Evolutionary conservation across 352 stramenopile genomes (phyloP).

Genomic region (Phytophthora tubulina): DNA sequence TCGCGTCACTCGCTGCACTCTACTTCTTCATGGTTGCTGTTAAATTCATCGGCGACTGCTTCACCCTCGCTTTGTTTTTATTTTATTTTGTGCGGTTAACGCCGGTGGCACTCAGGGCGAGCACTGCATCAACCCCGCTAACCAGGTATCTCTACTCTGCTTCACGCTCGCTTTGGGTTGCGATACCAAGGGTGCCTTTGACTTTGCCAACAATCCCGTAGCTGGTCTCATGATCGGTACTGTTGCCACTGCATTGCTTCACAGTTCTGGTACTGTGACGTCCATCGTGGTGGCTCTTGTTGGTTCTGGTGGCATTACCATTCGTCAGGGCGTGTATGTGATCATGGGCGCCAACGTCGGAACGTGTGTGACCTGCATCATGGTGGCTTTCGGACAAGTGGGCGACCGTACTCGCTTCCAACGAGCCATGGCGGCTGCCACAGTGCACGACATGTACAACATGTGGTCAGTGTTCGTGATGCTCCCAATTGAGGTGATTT

Average conservation of each 20-base stretch:
- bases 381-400: constrained; percentile 90
- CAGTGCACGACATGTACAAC: constrained; percentile 86
- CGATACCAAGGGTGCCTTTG: constrained; percentile 60
- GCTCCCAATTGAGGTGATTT: constrained; percentile 71
- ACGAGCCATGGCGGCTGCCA: constrained; percentile 58
- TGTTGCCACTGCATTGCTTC: constrained; percentile 69
- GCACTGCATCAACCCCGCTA: too few species aligned
- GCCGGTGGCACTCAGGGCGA: too few species aligned
- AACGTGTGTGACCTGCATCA: constrained; percentile 90
- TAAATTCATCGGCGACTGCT: constrained; percentile 75
- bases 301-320: constrained; percentile 63
- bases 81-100: too few species aligned
- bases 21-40: constrained; percentile 85
- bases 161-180: constrained; percentile 73
- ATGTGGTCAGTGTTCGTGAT: constrained; percentile 79
- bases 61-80: constrained; percentile 69
- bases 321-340: constrained; percentile 86
- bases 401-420: constrained; percentile 68
- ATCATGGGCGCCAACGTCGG: constrained; percentile 93
- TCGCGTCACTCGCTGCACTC: constrained; percentile 50
- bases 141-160: too few species aligned
- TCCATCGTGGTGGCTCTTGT: constrained; percentile 76
- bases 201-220: constrained; percentile 69
- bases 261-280: constrained; percentile 76
- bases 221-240: constrained; percentile 79